phyloP scores from a whole-genome alignment of 352 stramenopile genomes.

The Phytopythium ostracodes region DNA sequence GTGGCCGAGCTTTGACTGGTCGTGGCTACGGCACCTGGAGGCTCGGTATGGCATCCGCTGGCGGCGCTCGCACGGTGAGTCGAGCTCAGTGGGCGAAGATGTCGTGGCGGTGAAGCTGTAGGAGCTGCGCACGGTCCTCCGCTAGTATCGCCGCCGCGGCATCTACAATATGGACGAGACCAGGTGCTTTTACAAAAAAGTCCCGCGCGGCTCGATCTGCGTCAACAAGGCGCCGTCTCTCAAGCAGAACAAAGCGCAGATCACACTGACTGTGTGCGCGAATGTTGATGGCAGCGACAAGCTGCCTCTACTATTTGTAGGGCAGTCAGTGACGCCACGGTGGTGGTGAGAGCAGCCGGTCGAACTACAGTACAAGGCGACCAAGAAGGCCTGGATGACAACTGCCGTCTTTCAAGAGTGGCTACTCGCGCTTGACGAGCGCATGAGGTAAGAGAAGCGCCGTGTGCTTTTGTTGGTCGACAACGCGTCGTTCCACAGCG shows the following conservation, averaged over 20 bases:
- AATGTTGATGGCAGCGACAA: constrained; percentile 2
- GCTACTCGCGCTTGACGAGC: not conserved
- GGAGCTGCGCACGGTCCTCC: not conserved
- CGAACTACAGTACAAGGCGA: not conserved
- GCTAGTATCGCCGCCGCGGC: not conserved
- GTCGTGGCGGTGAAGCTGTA: not conserved
- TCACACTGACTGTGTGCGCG: not conserved
- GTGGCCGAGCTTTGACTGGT: not conserved
- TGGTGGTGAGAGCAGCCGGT: not conserved
- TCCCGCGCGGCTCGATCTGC: not conserved
- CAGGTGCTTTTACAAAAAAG: not conserved
- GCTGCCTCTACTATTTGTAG: not conserved
- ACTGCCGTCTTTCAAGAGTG: not conserved
- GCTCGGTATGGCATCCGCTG: not conserved
- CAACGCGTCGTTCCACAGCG: not conserved
- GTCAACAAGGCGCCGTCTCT: not conserved
- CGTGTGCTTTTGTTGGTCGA: not conserved
- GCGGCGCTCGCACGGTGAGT: too few relatives aligned
- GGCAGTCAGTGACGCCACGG: not conserved
- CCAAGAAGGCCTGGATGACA: constrained; percentile 1
- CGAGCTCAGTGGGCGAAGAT: not conserved
- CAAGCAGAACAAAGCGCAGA: not conserved
- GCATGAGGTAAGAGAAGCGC: not conserved
- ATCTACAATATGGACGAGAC: constrained; percentile 5
- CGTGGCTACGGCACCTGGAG: not conserved